Percentiles rank a stretch among this genome's conserved stretches.
phyloP scores from a whole-genome alignment of 176 grass and related monocot species.

The Carex parvula region DNA sequence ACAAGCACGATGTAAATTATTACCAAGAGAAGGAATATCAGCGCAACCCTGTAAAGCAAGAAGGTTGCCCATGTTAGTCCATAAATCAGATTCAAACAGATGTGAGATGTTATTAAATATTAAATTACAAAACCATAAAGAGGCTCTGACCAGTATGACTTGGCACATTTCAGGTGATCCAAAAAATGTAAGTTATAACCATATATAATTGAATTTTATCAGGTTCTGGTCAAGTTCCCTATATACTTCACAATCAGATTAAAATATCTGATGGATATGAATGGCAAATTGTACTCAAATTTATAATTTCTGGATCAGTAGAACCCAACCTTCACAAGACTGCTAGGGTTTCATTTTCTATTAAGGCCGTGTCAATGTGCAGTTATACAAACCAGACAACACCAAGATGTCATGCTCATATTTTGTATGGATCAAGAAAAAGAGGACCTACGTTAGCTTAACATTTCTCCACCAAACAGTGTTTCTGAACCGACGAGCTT shows the following conservation, averaged over 20 bases:
- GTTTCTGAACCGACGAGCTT: slow-evolving; percentile 82
- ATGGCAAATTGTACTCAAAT: slow-evolving; percentile 7
- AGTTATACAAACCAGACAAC: neutral
- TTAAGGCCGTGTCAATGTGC: neutral
- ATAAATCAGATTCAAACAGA: neutral
- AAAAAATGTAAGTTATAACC: neutral
- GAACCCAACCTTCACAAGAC: neutral
- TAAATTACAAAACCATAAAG: neutral
- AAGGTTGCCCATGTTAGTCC: neutral
- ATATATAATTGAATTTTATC: neutral
- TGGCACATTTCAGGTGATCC: neutral
- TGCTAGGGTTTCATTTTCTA: neutral
- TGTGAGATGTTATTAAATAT: neutral
- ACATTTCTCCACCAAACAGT: slow-evolving; percentile 91
- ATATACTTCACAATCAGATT: slow-evolving; percentile 8
- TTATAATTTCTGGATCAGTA: neutral
- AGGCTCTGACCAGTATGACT: neutral
- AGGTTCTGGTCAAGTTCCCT: neutral
- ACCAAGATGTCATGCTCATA: neutral
- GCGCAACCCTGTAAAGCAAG: slow-evolving; percentile 44
- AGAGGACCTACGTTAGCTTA: slow-evolving; percentile 68
- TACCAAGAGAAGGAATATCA: slow-evolving; percentile 74
- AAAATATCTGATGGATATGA: slow-evolving; percentile 7
- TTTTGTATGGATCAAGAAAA: neutral
- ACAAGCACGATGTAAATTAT: slow-evolving; percentile 82